Percentiles rank a stretch among this genome's conserved stretches.
These are phyloP conservation scores for Parmelia sp. DNA, from an alignment of 495 filamentous ascomycete genomes.

Conservation along the genomic window DNA sequence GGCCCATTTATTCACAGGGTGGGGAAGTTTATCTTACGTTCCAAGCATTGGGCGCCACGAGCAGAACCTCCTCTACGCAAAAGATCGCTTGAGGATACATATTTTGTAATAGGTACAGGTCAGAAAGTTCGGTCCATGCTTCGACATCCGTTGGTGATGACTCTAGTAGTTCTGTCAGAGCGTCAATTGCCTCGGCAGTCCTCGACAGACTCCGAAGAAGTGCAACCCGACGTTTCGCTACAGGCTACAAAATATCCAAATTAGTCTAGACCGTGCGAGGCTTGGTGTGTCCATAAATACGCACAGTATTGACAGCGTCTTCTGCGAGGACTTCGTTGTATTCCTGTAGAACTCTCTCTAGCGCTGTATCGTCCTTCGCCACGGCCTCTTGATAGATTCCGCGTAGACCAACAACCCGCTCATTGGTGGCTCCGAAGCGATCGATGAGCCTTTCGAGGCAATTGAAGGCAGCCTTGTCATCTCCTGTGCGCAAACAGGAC, in stretches of 20 bases:
- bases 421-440: conserved; percentile 77
- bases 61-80: conserved; percentile 81
- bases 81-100: conserved; percentile 77
- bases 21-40: conserved; percentile 52
- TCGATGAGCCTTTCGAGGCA: conserved; percentile 66
- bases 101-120: conserved; percentile 73
- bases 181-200: conserved; percentile 63
- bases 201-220: conserved; percentile 67
- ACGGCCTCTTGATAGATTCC: conserved; percentile 83
- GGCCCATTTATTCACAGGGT: conserved; percentile 8
- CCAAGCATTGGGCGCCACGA: conserved; percentile 90
- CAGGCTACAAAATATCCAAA: conserved; percentile 49
- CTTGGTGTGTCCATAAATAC: conserved; percentile 28
- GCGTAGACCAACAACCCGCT: conserved; percentile 71
- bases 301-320: conserved; percentile 74
- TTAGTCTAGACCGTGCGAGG: conserved; percentile 7
- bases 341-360: conserved; percentile 62
- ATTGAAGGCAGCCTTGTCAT: conserved; percentile 66
- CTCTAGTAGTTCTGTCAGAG: conserved; percentile 67
- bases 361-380: conserved; percentile 53
- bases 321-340: conserved; percentile 70
- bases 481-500: conserved; percentile 76
- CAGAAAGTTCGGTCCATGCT: conserved; percentile 86
- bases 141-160: conserved; percentile 86
- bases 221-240: conserved; percentile 78